phyloP scores from a whole-genome alignment of 352 stramenopile species.

The Globisporangium spiculum region DNA sequence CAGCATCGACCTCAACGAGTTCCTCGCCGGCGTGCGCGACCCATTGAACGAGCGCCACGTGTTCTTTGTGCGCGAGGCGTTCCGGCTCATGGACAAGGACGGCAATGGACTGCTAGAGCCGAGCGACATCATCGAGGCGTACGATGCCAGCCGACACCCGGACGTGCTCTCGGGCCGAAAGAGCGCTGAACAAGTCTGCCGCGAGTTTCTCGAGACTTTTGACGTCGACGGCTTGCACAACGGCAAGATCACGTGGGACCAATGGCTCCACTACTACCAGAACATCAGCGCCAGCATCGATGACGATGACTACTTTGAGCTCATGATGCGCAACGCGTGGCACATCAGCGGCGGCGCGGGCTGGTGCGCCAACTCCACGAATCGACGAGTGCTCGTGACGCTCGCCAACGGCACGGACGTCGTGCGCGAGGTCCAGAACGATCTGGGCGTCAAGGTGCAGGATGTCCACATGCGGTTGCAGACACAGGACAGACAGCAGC shows the following conservation, averaged over 20 bases:
- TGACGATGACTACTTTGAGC: slow-evolving; percentile 89
- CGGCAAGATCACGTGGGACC: slow-evolving; percentile 62
- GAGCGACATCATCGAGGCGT: slow-evolving; percentile 75
- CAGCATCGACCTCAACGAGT: slow-evolving; percentile 81
- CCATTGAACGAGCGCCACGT: slow-evolving; percentile 68
- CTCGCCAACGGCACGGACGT: slow-evolving; percentile 41
- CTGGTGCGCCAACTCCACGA: slow-evolving; percentile 57
- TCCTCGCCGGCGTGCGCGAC: slow-evolving; percentile 77
- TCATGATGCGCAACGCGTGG: slow-evolving; percentile 89
- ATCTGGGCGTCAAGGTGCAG: slow-evolving; percentile 35
- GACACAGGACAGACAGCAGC: slow-evolving; percentile 24
- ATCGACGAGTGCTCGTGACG: slow-evolving; percentile 63
- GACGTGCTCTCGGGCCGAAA: slow-evolving; percentile 75
- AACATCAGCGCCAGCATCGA: slow-evolving; percentile 89
- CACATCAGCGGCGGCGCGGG: slow-evolving; percentile 54
- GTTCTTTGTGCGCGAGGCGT: slow-evolving; percentile 75
- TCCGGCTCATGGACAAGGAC: slow-evolving; percentile 79
- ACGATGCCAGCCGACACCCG: slow-evolving; percentile 82
- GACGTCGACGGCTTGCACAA: slow-evolving; percentile 70
- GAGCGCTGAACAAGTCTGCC: slow-evolving; percentile 59
- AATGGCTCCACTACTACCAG: slow-evolving; percentile 87
- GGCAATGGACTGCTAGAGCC: slow-evolving; percentile 71
- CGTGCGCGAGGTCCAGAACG: slow-evolving; percentile 40
- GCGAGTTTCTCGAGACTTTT: slow-evolving; percentile 87
- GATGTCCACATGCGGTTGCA: slow-evolving; percentile 35